Evolutionary conservation across 148 eudicot species (phyloP), one percentile per base, ranked within the genome.

Genomic region (Cornus suecica): DNA sequence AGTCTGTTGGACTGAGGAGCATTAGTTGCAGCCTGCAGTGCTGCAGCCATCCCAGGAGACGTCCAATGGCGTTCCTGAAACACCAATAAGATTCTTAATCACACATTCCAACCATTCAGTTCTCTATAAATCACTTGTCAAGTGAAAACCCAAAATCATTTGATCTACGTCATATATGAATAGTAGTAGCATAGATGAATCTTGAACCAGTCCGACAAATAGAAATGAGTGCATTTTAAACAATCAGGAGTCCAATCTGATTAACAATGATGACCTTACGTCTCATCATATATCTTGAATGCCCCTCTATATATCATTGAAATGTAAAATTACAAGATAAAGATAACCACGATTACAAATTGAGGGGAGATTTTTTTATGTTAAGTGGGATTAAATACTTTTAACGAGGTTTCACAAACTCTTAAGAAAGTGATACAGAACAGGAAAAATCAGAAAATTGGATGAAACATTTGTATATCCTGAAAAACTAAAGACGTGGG

Each of bases 51-150:
- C 28, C 86, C 94, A 32, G 99, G 93, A 58, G 99, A 90, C 81
- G 90, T 85, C 93, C 97, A 91, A 81, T 95, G 97, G 69, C 97
- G 98, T 65, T 88, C 94, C 99, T 95, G 88, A 73, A 87, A 80
- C 63, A 82, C 70, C 78, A 79, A 78, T 23, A 61, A 42, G 75
- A 61, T 2, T 52, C 51, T 80, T 31, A 82, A 41, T 25, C 69
- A 61, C 22, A 58, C 20, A 26, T 0, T 29, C 72, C 25, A 1
- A 22, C 24, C 25, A 58, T 58, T 58, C 62, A 58, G 23, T 48
- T 48, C 62, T 18, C 4, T 56, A 56, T 13, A 18, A 18, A n/a
- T 56, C 8, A 20, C 25, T 37, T 56, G 25, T 20, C n/a, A 56
- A 13, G 62, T 56, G 62, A 25, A 56, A 56, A n/a, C 62, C 62